Evolutionary conservation across 2,329 filamentous ascomycete genomes (phyloP).

Genomic region (Conoideocrella luteorostrata): DNA sequence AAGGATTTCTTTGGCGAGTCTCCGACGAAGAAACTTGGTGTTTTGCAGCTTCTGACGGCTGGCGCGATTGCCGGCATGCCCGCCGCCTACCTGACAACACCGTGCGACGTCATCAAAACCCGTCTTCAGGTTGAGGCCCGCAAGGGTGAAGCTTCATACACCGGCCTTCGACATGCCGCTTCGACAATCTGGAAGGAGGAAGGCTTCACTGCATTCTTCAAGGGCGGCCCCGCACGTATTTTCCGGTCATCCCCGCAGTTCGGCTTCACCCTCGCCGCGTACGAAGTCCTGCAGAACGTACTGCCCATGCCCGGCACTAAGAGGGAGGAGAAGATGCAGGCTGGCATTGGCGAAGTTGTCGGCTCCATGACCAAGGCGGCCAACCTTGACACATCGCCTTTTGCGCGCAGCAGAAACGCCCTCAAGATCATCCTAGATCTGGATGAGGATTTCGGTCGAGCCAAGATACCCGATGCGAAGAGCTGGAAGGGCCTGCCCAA

Average conservation of each 20-base stretch:
- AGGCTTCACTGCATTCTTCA: constrained; percentile 96
- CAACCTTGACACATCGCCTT: constrained; percentile 38
- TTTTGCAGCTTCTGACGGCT: constrained; percentile 85
- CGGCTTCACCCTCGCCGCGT: constrained; percentile 92
- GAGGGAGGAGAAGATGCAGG: constrained; percentile 44
- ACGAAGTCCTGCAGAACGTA: constrained; percentile 79
- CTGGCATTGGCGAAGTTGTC: constrained; percentile 57
- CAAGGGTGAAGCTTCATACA: constrained; percentile 89
- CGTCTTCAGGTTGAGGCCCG: constrained; percentile 94
- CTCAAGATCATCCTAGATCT: constrained; percentile 93
- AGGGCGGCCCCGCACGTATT: constrained; percentile 92
- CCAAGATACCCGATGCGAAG: constrained; percentile 51
- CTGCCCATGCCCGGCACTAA: constrained; percentile 65
- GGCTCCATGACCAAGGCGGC: constrained; percentile 30
- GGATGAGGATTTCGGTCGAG: constrained; percentile 83
- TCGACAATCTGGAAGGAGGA: constrained; percentile 81
- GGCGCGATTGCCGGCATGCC: constrained; percentile 94
- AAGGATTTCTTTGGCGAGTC: constrained; percentile 89
- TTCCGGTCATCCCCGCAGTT: constrained; percentile 94
- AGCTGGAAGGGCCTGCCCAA: constrained; percentile 48
- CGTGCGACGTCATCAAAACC: constrained; percentile 98
- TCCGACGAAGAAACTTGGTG: constrained; percentile 76
- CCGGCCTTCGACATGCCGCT: constrained; percentile 78
- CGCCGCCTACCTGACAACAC: constrained; percentile 89
- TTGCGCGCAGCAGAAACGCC: constrained; percentile 70